Evolutionary conservation across 768 basidiomycete species (phyloP), one percentile per base, ranked within the genome.

Genomic region (Boletus coccyginus): DNA sequence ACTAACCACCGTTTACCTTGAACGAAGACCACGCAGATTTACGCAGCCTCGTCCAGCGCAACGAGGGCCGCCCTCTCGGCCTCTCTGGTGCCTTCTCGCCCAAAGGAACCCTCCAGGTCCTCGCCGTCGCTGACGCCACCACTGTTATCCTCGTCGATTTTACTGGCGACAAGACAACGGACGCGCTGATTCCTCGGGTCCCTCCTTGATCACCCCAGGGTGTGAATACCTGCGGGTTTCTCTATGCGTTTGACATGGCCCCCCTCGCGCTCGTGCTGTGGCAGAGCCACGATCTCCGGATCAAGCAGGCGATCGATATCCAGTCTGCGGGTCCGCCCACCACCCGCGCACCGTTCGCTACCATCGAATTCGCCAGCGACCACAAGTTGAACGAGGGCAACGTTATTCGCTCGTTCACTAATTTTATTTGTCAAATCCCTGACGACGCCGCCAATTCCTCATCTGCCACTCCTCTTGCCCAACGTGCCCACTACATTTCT

Each of bases 1-100:
- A 98, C 92, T 3, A 98, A 79, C 95, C 97, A 98, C 97, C 97
- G 98, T 75, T 97, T 97, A 6, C 95, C 97, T 50, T 71, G 36
- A 62, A 68, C 41, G 58, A 66, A 12, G 71, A 71, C 38, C 35
- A 58, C 40, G 4, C 52, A 24, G 58, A 59, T 13, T 32, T 71
- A 12, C 59, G 63, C 32, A 55, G 54, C 19, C 35, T 71, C 50
- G 60, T 71, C 3, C 62, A 70, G 45, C 62, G 70, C 53, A 71
- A 71, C 56, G 72, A 73, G 11, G 70, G 71, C 17, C 70, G 64
- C 16, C 56, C 72, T 44, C 66, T 71, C 7, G 71, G 70, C 41
- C 64, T 71, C 32, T 72, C 70, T 1, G 61, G 62, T 27, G 21
- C 62, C 8, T 72, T 63, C 45, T 27, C 63, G n/a, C 47, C 45